Evolutionary conservation across 768 basidiomycete species (phyloP), one percentile per base, ranked within the genome.

Genomic region (Agrocybe chaxingu): DNA sequence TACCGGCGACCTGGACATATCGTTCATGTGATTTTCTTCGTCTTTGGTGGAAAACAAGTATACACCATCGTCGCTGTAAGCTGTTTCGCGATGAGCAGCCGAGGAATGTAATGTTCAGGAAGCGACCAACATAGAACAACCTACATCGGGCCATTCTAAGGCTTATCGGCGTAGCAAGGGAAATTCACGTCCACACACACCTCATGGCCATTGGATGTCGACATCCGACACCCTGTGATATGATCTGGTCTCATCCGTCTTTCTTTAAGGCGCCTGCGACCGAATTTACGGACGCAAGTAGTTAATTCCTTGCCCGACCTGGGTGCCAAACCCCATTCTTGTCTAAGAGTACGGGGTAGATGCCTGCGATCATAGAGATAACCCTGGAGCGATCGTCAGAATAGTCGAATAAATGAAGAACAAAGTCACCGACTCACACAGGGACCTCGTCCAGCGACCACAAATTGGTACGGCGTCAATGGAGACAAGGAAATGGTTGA

Each of bases 281-380:
- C 91, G 63, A 94, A 90, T 30, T 84, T 80, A 48, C 92, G 78
- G 13, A 94, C 89, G 62, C 92, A 94, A 8, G 85, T 86, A 2
- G 88, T 88, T 42, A 84, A 61, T 40, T 78, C 78, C 71, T 70
- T 59, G 18, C 72, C 59, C 13, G 61, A 56, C 33, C 57, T 62
- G 5, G 77, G 76, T 10, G 79, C 69, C 50, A 75, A 66, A 10
- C 90, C 90, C 89, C 89, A 91, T 58, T 89, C 83, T 42, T 78
- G 79, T 50, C 71, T 66, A 38, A 90, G 67, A 31, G 74, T 69
- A 8, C 84, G 79, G 6, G 83, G 81, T 11, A 79, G 67, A 57
- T 90, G 85, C 42, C 92, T 77, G 47, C 92, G 78, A 64, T 96
- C 92, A 61, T 89, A 94, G 2, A 96, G 76, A 64, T 83, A 89